Evolutionary conservation across 306 rosid species (phyloP), one percentile per base, ranked within the genome.

Genomic region (Alnus glutinosa): DNA sequence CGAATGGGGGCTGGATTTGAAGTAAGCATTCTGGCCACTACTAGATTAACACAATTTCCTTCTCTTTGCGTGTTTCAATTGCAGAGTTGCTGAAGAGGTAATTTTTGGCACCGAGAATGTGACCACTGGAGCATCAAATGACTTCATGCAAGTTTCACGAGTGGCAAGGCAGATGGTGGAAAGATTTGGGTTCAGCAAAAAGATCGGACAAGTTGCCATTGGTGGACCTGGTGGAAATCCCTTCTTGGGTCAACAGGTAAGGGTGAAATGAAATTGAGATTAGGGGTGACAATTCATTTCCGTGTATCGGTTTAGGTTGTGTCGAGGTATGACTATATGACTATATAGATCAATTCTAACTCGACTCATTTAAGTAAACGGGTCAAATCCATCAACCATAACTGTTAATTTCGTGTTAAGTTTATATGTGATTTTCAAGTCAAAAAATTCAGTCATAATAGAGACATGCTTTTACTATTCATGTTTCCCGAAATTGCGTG

Each of bases 161-260:
- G 99, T 96, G 78, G 99, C 99, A 1, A 89, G 99, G 78, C 99
- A 96, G 79, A 96, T 96, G 98, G 98, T 96, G 1, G 99, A 96
- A 88, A 91, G 99, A 82, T 93, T 93, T 75, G 99, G 99, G 50
- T 96, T 96, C 90, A 96, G 98, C 90, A 96, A 93, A 77, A 96
- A 87, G 86, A 93, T 96, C 32, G 99, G 99, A 55, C 99, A 96
- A 82, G 79, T 93, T 48, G 99, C 99, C 42, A 88, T 93, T 14
- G 98, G 99, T 1, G 94, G 93, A 19, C 81, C 95, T 50, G 99
- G 99, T 2, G 99, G 99, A 83, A 91, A 96, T 76, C 99, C 99
- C 71, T 96, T 96, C 90, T 82, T 96, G 84, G 99, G 99, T 78
- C 99, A 96, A 86, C 94, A 91, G 98, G 99, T 93, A 85, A 30